phyloP scores from a whole-genome alignment of 192 early-diverging fungal genomes.

The Entophlyctis luteolus region DNA sequence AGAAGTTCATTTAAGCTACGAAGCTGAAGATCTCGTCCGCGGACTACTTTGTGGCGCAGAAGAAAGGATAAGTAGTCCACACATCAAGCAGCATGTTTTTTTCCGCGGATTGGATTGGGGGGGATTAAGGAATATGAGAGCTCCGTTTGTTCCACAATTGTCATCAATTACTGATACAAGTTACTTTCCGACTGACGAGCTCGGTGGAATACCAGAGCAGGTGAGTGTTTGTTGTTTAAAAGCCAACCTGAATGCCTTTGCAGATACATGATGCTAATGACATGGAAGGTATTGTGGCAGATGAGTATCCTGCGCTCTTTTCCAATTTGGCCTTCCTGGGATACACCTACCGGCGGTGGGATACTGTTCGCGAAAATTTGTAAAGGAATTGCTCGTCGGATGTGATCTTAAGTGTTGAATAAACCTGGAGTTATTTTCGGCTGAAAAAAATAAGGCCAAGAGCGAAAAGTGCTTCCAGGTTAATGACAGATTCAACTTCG shows the following conservation, averaged over 20 bases:
- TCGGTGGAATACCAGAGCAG: conserved; percentile 50
- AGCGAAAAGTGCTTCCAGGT: no score
- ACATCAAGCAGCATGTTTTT: conserved; percentile 91
- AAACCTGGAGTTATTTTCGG: no score
- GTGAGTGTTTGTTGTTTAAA: conserved; percentile 11
- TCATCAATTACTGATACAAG: conserved; percentile 94
- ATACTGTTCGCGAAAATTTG: conserved; percentile 51
- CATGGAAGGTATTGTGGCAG: conserved; percentile 68
- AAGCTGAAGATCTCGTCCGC: conserved; percentile 89
- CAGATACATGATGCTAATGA: conserved; percentile 67
- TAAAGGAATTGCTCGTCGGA: conserved; percentile 25
- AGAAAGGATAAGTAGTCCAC: conserved; percentile 75
- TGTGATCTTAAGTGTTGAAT: no score
- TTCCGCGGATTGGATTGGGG: conserved; percentile 93
- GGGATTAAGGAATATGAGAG: conserved; percentile 72
- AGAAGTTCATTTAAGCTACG: conserved; percentile 83
- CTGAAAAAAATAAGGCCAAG: no score
- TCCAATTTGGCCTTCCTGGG: conserved; percentile 98
- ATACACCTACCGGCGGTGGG: conserved; percentile 94
- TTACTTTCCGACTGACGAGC: conserved; percentile 94
- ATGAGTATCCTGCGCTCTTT: conserved; percentile 49
- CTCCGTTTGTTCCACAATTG: conserved; percentile 89
- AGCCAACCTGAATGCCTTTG: conserved; percentile 38
- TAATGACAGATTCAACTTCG: no score
- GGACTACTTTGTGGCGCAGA: conserved; percentile 86